Evolutionary conservation across 179 eudicot genomes (phyloP), one percentile per base, ranked within the genome.

Genomic region (Silene vulgaris): DNA sequence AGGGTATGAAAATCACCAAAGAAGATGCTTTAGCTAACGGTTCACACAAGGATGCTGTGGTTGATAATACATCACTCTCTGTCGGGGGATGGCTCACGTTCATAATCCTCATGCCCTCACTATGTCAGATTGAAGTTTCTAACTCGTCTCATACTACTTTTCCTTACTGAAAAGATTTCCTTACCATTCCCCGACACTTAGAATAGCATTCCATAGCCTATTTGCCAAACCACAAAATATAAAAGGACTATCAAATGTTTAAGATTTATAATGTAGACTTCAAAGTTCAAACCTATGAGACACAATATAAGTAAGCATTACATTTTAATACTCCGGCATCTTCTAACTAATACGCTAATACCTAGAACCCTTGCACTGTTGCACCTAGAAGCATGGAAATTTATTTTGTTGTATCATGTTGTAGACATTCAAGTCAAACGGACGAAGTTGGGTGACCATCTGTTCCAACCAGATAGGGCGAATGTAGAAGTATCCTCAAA

Each of bases 341-440:
- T 20, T 16, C 14, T 6, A 32, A 7, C 8, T 35, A 35, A 35
- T 35, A 35, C 8, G 48, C 23, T 32, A n/a, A 12, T 35, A 69
- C 16, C 29, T 28, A 29, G 75, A 72, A 59, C 14, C 77, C 68
- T 45, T 40, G 48, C 48, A 40, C 43, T 37, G 43, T 65, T 77
- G 11, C 8, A 74, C 30, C 6, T 5, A 60, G 9, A 7, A 68
- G 20, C 32, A 14, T 32, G 29, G 30, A n/a, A 13, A 14, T n/a
- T 62, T 71, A 19, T 28, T 32, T 30, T 35, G 30, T 1, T 11
- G 48, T 45, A 7, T 40, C 30, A 76, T 54, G 32, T 12, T 48
- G 66, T 35, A 65, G 56, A 67, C 21, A 72, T 57, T 30, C 61
- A 57, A 71, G 26, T 48, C 19, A 68, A 52, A 52, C 0, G 29